Conservation (phyloP, 768 basidiomycete genomes). For the Gautieria morchelliformis region DNA sequence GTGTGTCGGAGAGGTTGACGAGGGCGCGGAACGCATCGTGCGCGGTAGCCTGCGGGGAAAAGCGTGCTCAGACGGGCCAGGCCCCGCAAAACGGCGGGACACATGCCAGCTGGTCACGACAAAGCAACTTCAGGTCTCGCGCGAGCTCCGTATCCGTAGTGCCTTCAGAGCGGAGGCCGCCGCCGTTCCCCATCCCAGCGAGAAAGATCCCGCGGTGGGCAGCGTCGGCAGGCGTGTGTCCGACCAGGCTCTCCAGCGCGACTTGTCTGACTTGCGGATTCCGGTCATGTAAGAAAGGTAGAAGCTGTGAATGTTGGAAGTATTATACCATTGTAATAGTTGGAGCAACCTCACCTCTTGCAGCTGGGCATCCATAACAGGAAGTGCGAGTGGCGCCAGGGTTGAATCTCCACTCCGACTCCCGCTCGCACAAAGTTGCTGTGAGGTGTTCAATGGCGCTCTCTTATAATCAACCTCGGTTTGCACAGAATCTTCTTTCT, state of each 20-base stretch:
- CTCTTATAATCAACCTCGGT: constrained; percentile 65
- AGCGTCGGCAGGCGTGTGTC: constrained; percentile 65
- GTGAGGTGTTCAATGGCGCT: constrained; percentile 18
- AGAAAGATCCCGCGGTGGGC: constrained; percentile 72
- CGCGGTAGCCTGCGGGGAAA: constrained; percentile 55
- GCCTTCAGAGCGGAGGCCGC: constrained; percentile 41
- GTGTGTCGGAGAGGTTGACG: constrained; percentile 86
- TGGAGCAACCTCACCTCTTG: constrained; percentile 25
- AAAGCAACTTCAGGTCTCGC: constrained; percentile 75
- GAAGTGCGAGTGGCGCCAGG: background rate
- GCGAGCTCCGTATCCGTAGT: constrained; percentile 57
- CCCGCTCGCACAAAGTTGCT: no score
- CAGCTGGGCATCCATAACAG: constrained; percentile 38
- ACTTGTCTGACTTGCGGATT: constrained; percentile 85
- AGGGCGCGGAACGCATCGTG: constrained; percentile 93
- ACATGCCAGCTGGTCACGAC: constrained; percentile 77
- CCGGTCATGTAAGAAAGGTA: constrained; percentile 75
- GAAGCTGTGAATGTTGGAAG: constrained; percentile 39
- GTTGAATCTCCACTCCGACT: background rate
- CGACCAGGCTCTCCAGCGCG: constrained; percentile 74
- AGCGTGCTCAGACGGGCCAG: constrained; percentile 12
- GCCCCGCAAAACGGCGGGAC: background rate
- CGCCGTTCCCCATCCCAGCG: constrained; percentile 38
- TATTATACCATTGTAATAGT: background rate
- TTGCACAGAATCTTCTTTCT: constrained; percentile 50